Conservation (phyloP, 306 rosid species). For the Vachellia pachyceras region DNA sequence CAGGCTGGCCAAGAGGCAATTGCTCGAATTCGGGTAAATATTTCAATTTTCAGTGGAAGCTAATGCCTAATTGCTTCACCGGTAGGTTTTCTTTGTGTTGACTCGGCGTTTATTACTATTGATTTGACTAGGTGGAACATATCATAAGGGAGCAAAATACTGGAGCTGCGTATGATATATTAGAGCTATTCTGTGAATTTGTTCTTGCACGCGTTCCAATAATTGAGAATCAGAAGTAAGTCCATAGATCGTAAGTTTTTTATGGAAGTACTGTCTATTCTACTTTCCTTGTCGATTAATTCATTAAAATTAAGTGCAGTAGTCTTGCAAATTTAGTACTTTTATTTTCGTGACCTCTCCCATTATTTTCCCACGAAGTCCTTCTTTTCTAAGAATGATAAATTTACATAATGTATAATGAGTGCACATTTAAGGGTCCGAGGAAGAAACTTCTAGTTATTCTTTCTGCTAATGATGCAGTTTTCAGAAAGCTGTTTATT, state of each 20-base stretch:
- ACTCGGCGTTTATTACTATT: constrained; percentile 7
- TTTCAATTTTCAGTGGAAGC: constrained; percentile 32
- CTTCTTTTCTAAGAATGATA: neutral
- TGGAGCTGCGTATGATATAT: constrained; percentile 92
- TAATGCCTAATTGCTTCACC: constrained; percentile 1
- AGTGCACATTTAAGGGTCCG: neutral
- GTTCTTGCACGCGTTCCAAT: constrained; percentile 93
- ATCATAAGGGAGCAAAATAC: constrained; percentile 87
- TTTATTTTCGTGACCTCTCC: constrained; percentile 15
- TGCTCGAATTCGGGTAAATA: constrained; percentile 85
- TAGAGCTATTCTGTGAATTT: constrained; percentile 96
- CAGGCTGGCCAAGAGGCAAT: constrained; percentile 97
- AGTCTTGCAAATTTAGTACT: neutral
- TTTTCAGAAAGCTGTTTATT: constrained; percentile 26
- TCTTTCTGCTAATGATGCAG: neutral
- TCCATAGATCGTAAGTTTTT: constrained; percentile 13
- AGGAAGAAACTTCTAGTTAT: neutral
- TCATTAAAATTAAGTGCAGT: neutral
- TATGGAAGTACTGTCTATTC: constrained; percentile 11
- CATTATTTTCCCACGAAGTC: constrained; percentile 3
- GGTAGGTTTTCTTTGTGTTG: constrained; percentile 14
- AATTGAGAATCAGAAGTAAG: constrained; percentile 86
- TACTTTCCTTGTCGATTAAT: constrained; percentile 17
- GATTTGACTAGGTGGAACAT: constrained; percentile 86
- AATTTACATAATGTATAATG: neutral